These are phyloP conservation scores for Fusarium nelsonii DNA, from an alignment of 2,329 filamentous ascomycete genomes.

Conservation along the genomic window DNA sequence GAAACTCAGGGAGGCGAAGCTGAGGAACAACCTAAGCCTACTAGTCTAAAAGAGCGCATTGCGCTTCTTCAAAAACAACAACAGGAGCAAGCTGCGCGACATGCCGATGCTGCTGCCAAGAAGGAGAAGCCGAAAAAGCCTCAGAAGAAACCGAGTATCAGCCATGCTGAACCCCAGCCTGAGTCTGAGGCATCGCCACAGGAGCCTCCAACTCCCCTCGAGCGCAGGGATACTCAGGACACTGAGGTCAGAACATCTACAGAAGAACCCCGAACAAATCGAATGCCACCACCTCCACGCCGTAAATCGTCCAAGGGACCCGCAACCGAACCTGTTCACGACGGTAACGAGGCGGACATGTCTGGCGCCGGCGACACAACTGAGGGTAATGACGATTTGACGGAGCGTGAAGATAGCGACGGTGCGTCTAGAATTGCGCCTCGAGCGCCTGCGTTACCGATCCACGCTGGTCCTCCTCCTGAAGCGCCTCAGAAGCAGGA, in stretches of 20 bases:
- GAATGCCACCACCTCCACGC: constrained; percentile 59
- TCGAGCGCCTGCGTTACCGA: constrained; percentile 54
- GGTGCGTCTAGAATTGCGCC: constrained; percentile 62
- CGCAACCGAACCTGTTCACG: constrained; percentile 59
- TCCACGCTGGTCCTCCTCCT: constrained; percentile 40
- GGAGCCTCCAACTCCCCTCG: constrained; percentile 51
- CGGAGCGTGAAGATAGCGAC: constrained; percentile 81
- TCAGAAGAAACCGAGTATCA: constrained; percentile 73
- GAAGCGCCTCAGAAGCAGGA: constrained; percentile 57
- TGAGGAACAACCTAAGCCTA: constrained; percentile 89
- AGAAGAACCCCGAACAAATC: constrained; percentile 57
- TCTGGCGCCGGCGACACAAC: constrained; percentile 74
- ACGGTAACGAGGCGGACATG: constrained; percentile 75
- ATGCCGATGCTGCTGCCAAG: constrained; percentile 81
- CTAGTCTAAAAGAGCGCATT: constrained; percentile 94
- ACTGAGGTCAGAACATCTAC: constrained; percentile 62
- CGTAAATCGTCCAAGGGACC: constrained; percentile 66
- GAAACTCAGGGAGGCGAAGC: constrained; percentile 63
- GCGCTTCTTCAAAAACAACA: constrained; percentile 95
- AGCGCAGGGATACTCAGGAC: constrained; percentile 64
- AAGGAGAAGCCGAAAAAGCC: constrained; percentile 88
- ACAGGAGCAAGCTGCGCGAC: constrained; percentile 85
- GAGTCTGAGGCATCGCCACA: constrained; percentile 50
- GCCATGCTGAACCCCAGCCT: constrained; percentile 49
- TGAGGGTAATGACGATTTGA: constrained; percentile 70